Base-by-base conservation (phyloP, 1,284 basidiomycete species). In the Prillingera fragicola region DNA sequence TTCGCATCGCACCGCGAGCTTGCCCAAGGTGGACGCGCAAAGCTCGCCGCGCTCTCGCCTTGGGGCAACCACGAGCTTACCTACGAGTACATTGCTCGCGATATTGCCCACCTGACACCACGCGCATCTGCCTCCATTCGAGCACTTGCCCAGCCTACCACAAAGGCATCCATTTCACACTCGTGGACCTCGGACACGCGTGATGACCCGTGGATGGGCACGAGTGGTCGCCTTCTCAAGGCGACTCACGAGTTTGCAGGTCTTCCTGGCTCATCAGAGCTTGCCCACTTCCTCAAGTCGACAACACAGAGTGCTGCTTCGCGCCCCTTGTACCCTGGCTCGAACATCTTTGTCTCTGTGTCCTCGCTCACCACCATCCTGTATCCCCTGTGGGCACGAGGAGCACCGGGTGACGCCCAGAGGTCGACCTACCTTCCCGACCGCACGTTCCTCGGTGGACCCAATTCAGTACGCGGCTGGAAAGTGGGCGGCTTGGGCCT, bases 361-460 rank as follows among this genome's bases (percentile, higher is more conserved):
- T 56, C 70, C 7, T 70, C 67, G 13, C 48, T 69, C 14, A 66
- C 66, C 0, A 65, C 68, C 3, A 43, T 66, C 21, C 59, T 70
- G 25, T 59, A 62, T 28, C 70, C 70, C n/a, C 59, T 70, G 26
- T 64, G 50, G 50, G 38, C 49, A 18, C 25, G 37, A 8, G 29
- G 29, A 2, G 29, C 29, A 8, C 29, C 29, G 8, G 38, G 38
- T 10, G 48, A 43, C 15, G 32, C 54, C 8, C 44, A 40, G 1
- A 37, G 38, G 15, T 33, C 49, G 27, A 21, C 76, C 78, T 38
- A 85, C 87, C 63, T 80, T 78, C 26, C 69, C 1, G 95, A 99
- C 69, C 80, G 89, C 5, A 94, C 92, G 66, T 91, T 94, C 57
- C 77, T 97, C 0, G 95, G 94, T 22, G 95, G 94, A 0, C 91